Evolutionary conservation across 2,329 filamentous ascomycete species (phyloP).

Genomic region (Xylaria sp.): DNA sequence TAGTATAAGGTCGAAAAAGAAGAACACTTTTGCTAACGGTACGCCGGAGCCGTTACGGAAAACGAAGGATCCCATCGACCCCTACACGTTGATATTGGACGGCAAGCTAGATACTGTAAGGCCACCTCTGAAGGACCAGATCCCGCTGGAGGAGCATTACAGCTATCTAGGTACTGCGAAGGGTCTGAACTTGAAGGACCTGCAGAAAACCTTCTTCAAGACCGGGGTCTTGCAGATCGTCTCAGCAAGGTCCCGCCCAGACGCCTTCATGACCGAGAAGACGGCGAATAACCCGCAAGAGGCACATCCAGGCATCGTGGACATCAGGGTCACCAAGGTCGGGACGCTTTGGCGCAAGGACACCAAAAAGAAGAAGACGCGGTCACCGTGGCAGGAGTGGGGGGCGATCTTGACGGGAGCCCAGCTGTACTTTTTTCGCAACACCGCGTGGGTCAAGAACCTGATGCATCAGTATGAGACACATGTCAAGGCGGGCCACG

Average conservation of each 20-base stretch:
- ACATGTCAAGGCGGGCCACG: slow-evolving; percentile 76
- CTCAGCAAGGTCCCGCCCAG: slow-evolving; percentile 87
- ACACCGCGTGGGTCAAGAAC: slow-evolving; percentile 88
- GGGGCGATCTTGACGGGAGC: slow-evolving; percentile 95
- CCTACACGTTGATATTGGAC: slow-evolving; percentile 92
- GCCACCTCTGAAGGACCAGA: slow-evolving; percentile 87
- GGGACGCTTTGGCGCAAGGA: slow-evolving; percentile 95
- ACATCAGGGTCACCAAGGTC: slow-evolving; percentile 97
- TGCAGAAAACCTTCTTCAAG: slow-evolving; percentile 88
- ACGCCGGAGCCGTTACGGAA: slow-evolving; percentile 67
- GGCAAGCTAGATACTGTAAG: slow-evolving; percentile 80
- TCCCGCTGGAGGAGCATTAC: slow-evolving; percentile 90
- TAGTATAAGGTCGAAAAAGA: slow-evolving; percentile 71
- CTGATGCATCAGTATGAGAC: slow-evolving; percentile 86
- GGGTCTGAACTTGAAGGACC: slow-evolving; percentile 75
- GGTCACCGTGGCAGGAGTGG: slow-evolving; percentile 99
- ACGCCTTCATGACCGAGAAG: slow-evolving; percentile 90
- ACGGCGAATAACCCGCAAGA: slow-evolving; percentile 83
- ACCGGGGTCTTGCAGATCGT: slow-evolving; percentile 94
- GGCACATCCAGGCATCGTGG: slow-evolving; percentile 88
- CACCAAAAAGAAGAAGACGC: slow-evolving; percentile 86
- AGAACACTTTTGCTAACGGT: slow-evolving; percentile 67
- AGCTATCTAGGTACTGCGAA: slow-evolving; percentile 78
- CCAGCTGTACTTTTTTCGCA: slow-evolving; percentile 94
- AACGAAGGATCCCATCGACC: slow-evolving; percentile 86